Base-by-base conservation (phyloP, 345 rosid genomes). In the Boechera divaricarpa region DNA sequence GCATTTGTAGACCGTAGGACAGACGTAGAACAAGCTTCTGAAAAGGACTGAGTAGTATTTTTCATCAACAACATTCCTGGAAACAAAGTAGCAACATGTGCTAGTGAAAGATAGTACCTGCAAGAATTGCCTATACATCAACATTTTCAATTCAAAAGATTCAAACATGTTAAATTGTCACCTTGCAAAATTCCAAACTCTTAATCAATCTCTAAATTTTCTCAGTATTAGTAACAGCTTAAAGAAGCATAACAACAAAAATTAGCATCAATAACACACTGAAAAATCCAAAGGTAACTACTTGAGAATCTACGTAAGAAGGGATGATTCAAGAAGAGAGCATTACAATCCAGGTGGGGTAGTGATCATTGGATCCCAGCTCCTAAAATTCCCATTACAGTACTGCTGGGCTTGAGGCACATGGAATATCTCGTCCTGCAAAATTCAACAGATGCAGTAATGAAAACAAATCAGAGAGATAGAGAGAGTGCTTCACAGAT, bases 301-400 rank as follows among this genome's bases (percentile, higher is more conserved):
- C 44, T 54, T 73, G 3, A 74, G 56, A 63, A 31, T 67, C 12
- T 8, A 16, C 6, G 26, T 47, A 53, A 38, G 16, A 18, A 52
- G 7, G 41, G 63, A 42, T 9, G 77, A 58, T 42, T 31, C 48
- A 12, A 38, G 66, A 76, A 44, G 70, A 76, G 73, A 35, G 60
- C 2, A 73, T 73, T 87, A 92, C 98, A 95, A 71, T 82, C 97
- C 99, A 86, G 99, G 98, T 49, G 98, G 98, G 28, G 97, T 95
- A 55, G 99, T 95, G 77, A 92, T 95, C 99, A 89, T 95, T 70
- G 98, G 99, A 79, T 95, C 93, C 98, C 99, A 95, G 67, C 91
- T 95, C 77, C 70, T 83, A 66, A 95, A 87, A 79, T 91, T 73
- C 4, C 91, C 93, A 39, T 80, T 83, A 80, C 98, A 92, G 76